These are phyloP conservation scores for Pyrrhoderma lamaoense DNA, from an alignment of 1,284 basidiomycete genomes.

Conservation along the genomic window DNA sequence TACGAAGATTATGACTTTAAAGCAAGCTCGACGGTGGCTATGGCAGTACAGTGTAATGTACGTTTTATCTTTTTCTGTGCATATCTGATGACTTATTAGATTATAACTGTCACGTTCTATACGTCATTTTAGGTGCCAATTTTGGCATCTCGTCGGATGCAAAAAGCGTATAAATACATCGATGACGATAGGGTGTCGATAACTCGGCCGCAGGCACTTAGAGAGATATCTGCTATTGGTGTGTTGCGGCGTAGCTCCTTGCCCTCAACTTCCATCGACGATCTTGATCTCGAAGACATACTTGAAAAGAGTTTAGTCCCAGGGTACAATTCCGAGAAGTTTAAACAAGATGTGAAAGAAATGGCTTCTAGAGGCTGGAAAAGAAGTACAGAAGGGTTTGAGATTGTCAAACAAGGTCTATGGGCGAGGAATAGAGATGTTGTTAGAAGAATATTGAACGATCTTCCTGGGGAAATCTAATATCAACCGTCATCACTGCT, in stretches of 20 bases:
- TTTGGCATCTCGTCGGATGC: slow-evolving; percentile 30
- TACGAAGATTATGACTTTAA: slow-evolving; percentile 25
- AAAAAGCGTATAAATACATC: slow-evolving; percentile 30
- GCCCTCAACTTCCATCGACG: neutral
- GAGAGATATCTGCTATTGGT: slow-evolving; percentile 30
- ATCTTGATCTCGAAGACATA: neutral
- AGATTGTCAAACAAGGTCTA: slow-evolving; percentile 1
- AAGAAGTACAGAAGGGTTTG: neutral
- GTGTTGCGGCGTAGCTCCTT: slow-evolving; percentile 26
- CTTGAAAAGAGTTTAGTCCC: neutral
- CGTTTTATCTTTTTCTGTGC: too few species aligned
- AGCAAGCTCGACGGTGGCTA: slow-evolving; percentile 33
- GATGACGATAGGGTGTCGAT: slow-evolving; percentile 31
- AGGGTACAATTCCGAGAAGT: neutral
- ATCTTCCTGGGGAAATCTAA: slow-evolving; percentile 10
- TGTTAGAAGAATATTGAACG: slow-evolving; percentile 3
- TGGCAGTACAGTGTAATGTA: slow-evolving; percentile 32
- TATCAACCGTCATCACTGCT: too few species aligned
- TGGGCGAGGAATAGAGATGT: slow-evolving; percentile 3
- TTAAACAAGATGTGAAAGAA: neutral
- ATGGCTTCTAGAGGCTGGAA: slow-evolving; percentile 3
- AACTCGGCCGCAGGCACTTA: slow-evolving; percentile 32
- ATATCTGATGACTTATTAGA: too few species aligned
- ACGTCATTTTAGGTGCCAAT: slow-evolving; percentile 30
- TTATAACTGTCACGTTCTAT: neutral